Base-by-base conservation (phyloP, 495 filamentous ascomycete genomes). In the Sabuloglossum arenarium region DNA sequence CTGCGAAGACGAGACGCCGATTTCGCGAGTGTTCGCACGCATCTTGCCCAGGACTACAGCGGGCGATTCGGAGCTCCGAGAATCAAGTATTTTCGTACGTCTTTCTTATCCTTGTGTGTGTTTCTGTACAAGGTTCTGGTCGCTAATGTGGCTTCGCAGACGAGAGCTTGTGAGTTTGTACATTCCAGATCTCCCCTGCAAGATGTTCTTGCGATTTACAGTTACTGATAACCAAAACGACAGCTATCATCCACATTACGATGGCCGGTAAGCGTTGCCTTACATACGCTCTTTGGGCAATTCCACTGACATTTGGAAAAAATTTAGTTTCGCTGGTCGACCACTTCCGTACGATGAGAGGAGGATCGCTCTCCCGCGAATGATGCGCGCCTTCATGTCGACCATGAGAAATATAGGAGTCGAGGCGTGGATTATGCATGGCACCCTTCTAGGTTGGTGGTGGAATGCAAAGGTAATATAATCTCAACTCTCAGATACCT, bases 381-480 rank as follows among this genome's bases (percentile, higher is more conserved):
- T 91, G 59, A 75, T 89, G 60, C 78, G 79, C 46, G 76, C 85
- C 27, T 91, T 89, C 70, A 71, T 91, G 12, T 71, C 76, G 19
- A 80, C 76, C 56, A 80, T 84, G 59, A 66, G 71, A 14, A 68
- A 76, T 39, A 73, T 85, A 29, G 73, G 75, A 0, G 66, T 86
- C 56, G 83, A 88, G 63, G 88, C 86, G 4, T 94, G 87, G 87
- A 79, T 94, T 59, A 84, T 85, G 32, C 87, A 94, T 66, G 87
- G 87, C 24, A 89, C 86, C 16, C 70, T 94, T 47, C 68, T 94
- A 50, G 87, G 87, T 12, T 94, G 86, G 86, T 91, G 85, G 84
- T 94, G 87, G 87, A 89, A 87, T 62, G 83, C 80, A 19, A 76
- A 77, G 67, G 78, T 80, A 65, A 23, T 29, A 77, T 80, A 65